These are phyloP conservation scores for Penstemon newberryi DNA, from an alignment of 257 asterid species.

Conservation along the genomic window DNA sequence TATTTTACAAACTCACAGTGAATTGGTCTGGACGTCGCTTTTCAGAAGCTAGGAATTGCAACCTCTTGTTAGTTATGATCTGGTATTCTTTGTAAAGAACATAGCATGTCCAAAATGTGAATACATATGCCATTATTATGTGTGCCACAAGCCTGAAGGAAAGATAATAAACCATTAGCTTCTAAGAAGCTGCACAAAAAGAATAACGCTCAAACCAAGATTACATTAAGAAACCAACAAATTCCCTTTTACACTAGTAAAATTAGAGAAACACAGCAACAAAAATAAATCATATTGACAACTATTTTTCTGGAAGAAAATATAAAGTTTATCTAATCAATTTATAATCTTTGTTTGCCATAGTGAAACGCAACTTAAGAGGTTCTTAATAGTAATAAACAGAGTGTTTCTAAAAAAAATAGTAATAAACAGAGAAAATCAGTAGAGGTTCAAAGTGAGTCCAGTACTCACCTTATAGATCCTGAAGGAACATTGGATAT, in stretches of 20 bases:
- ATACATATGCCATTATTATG: conserved; percentile 68
- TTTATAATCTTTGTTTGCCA: too few species aligned
- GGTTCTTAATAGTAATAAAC: too few species aligned
- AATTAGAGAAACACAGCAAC: too few species aligned
- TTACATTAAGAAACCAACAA: conserved; percentile 1
- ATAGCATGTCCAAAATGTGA: conserved; percentile 87
- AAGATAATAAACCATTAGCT: background rate
- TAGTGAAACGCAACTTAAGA: too few species aligned
- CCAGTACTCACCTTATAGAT: conserved; percentile 52
- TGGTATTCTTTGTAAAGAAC: conserved; percentile 75
- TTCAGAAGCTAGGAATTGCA: conserved; percentile 86
- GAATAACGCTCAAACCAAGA: conserved; percentile 17
- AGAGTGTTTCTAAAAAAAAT: too few species aligned
- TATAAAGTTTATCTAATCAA: too few species aligned
- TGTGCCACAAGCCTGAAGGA: conserved; percentile 79
- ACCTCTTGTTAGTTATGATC: conserved; percentile 64
- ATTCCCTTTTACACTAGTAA: conserved; percentile 5
- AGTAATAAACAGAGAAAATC: background rate
- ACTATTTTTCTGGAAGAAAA: too few species aligned
- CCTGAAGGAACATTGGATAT: conserved; percentile 69
- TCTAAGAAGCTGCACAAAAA: conserved; percentile 2
- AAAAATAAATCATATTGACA: too few species aligned
- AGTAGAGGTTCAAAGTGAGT: conserved; percentile 9
- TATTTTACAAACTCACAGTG: conserved; percentile 56
- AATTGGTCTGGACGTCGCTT: conserved; percentile 85